Percentiles rank a stretch among this genome's conserved stretches.
Evolutionary conservation across 345 rosid genomes (phyloP).

Genomic region (Heritiera fomes): DNA sequence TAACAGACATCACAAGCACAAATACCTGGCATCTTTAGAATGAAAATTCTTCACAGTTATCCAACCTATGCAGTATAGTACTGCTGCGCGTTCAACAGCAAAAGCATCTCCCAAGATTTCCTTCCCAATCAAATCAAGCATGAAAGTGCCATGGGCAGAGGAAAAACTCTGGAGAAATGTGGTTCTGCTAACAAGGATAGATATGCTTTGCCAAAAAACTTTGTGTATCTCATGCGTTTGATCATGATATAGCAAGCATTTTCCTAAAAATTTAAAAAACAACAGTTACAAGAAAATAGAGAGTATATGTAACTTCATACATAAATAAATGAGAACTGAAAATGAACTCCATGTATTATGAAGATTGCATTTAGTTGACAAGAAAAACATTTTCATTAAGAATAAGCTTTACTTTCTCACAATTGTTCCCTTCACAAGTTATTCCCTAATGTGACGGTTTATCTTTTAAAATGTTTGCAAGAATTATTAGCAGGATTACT

Average conservation of each 20-base stretch:
- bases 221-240: constrained; percentile 65
- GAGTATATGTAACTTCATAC: background rate
- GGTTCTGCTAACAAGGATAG: constrained; percentile 50
- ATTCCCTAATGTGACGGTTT: background rate
- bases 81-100: constrained; percentile 65
- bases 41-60: constrained; percentile 50
- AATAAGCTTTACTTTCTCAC: background rate
- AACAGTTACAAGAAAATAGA: background rate
- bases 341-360: constrained; percentile 4
- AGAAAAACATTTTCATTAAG: constrained; percentile 6
- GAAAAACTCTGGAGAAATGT: constrained; percentile 33
- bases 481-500: background rate
- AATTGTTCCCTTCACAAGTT: background rate
- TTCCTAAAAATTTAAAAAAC: constrained; percentile 50
- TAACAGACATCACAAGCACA: background rate
- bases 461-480: background rate
- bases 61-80: constrained; percentile 69
- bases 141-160: constrained; percentile 30
- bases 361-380: constrained; percentile 8
- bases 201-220: constrained; percentile 56
- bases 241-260: constrained; percentile 54
- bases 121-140: constrained; percentile 67
- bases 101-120: constrained; percentile 62
- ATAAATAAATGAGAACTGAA: background rate
- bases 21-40: constrained; percentile 61